These are phyloP conservation scores for Capsella bursapastoris DNA, from an alignment of 345 rosid genomes.

Conservation along the genomic window DNA sequence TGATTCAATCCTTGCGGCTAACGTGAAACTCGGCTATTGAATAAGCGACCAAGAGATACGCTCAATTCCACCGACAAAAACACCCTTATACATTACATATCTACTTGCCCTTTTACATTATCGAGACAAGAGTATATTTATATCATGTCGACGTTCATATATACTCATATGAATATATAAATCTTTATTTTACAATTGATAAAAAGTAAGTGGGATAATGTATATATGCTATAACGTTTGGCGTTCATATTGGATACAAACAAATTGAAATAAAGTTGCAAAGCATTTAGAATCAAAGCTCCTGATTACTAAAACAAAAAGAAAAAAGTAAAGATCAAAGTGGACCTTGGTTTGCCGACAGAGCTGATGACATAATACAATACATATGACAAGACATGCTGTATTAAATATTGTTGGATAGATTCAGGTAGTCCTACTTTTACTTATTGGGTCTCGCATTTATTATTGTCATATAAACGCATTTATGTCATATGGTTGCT, in stretches of 20 bases:
- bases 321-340: slow-evolving; percentile 22
- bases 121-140: slow-evolving; percentile 1
- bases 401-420: slow-evolving; percentile 39
- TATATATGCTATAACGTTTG: not conserved
- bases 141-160: not conserved
- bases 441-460: slow-evolving; percentile 37
- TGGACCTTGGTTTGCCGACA: slow-evolving; percentile 46
- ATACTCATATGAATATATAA: not conserved
- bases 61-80: slow-evolving; percentile 35
- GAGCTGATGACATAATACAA: slow-evolving; percentile 31
- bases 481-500: slow-evolving; percentile 39
- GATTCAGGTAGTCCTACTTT: slow-evolving; percentile 45
- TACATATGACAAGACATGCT: slow-evolving; percentile 25
- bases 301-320: slow-evolving; percentile 17
- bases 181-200: not conserved
- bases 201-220: not conserved
- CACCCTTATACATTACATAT: slow-evolving; percentile 14
- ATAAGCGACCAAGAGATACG: slow-evolving; percentile 37
- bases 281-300: slow-evolving; percentile 13
- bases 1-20: slow-evolving; percentile 7
- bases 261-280: slow-evolving; percentile 25
- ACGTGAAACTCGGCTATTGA: slow-evolving; percentile 26
- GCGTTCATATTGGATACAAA: slow-evolving; percentile 6
- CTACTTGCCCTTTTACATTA: slow-evolving; percentile 12
- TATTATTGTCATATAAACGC: slow-evolving; percentile 26